Evolutionary conservation across 805 yeast species (phyloP), one percentile per base, ranked within the genome.

Genomic region (Kazachstania martiniae): DNA sequence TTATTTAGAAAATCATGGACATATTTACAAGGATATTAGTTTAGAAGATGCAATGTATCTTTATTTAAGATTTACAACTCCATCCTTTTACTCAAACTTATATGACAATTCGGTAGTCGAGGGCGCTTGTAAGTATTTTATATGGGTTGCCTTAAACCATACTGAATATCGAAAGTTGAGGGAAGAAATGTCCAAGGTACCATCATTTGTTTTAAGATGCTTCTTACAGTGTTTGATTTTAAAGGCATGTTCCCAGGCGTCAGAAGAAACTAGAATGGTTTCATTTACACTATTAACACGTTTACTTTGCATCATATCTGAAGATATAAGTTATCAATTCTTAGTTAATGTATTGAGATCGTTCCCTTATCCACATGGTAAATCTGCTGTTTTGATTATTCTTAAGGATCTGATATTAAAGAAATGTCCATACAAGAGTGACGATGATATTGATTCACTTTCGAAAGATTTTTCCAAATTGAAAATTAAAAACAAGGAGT

Each of bases 321-420:
- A 81, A 37, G 60, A 61, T 1, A 55, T 65, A 9, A 57, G 80
- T 0, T 83, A 73, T 54, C 59, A 61, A 3, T 82, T 80, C 48
- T 59, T 84, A 12, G 48, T 64, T 16, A 85, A 83, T 47, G 66
- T 85, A 1, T 61, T 89, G 31, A 59, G 62, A 18, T 62, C 69
- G 32, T 80, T 89, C 47, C 87, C 91, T 2, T 72, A 66, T 47
- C 73, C 66, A 25, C 68, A 69, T 25, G 70, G 72, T 15, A 74
- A 74, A 43, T 64, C 77, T 16, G 74, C 74, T 3, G 57, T 74
- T 23, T 67, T 84, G 12, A 72, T 77, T 4, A 73, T 84, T 16
- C 65, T 85, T 47, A 84, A 79, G 51, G 84, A 77, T 43, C 62
- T 85, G 40, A 53, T 75, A 41, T 44, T 67, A 4, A 66, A 69